A percentile compares a stretch with the other conserved stretches of the same genome.
phyloP scores from a whole-genome alignment of 1,139 yeast species.

The Saccharomycopsis hybrid region DNA sequence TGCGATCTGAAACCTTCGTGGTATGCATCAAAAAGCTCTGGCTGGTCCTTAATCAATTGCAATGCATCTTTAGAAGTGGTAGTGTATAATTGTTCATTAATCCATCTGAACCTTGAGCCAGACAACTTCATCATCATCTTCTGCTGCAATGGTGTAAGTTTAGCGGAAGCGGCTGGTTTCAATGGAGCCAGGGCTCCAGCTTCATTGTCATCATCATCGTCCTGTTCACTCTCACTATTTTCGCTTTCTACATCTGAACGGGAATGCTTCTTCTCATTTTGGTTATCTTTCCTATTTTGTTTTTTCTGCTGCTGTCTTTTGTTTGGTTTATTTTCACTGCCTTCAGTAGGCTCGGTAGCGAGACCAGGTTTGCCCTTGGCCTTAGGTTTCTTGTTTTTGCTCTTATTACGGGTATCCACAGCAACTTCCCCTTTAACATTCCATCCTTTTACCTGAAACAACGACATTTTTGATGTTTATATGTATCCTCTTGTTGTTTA shows the following conservation, averaged over 20 bases:
- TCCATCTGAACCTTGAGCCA: slow-evolving; percentile 96
- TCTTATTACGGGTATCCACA: slow-evolving; percentile 34
- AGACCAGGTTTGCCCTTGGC: background rate
- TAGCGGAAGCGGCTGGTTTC: slow-evolving; percentile 28
- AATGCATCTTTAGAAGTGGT: slow-evolving; percentile 74
- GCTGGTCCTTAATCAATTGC: slow-evolving; percentile 67
- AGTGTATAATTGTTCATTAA: slow-evolving; percentile 90
- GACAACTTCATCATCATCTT: slow-evolving; percentile 93
- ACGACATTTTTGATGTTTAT: slow-evolving; percentile 40
- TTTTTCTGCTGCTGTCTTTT: too few species aligned
- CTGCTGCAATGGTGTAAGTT: slow-evolving; percentile 84
- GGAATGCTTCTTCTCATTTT: slow-evolving; percentile 12
- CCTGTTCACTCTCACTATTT: slow-evolving; percentile 21
- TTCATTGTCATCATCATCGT: slow-evolving; percentile 17
- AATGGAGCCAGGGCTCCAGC: background rate
- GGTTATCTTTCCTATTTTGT: background rate
- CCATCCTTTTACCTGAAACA: slow-evolving; percentile 84
- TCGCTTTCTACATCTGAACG: slow-evolving; percentile 21
- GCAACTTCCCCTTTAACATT: slow-evolving; percentile 52
- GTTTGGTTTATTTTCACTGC: too few species aligned
- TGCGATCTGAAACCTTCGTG: slow-evolving; percentile 94
- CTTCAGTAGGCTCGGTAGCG: too few species aligned
- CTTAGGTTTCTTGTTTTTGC: slow-evolving; percentile 20
- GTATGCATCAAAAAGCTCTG: slow-evolving; percentile 85
- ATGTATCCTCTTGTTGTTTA: too few species aligned